These are phyloP conservation scores for Populus tomentosa DNA, from an alignment of 441 rosid species.

Conservation along the genomic window DNA sequence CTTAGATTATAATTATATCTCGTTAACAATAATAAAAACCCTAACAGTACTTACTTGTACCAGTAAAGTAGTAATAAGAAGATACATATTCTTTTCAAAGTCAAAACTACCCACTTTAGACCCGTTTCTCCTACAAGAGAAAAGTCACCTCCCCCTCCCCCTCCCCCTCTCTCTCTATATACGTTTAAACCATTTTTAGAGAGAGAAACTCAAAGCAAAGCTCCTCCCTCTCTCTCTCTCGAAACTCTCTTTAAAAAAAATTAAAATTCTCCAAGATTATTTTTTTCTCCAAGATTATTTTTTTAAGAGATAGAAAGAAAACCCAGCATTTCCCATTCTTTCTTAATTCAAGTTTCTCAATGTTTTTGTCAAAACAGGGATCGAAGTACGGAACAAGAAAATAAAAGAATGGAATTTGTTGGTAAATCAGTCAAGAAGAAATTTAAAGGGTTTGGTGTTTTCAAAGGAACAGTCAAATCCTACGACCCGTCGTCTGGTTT, in stretches of 20 bases:
- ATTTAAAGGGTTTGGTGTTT: conserved; percentile 41
- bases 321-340: neutral
- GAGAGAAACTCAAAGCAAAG: conserved; percentile 9
- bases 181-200: conserved; percentile 18
- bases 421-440: conserved; percentile 61
- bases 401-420: conserved; percentile 48
- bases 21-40: too few relatives aligned
- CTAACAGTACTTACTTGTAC: too few relatives aligned
- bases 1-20: neutral
- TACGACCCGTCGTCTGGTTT: conserved; percentile 49
- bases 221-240: conserved; percentile 11
- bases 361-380: neutral
- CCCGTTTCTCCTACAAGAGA: conserved; percentile 1
- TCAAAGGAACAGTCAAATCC: conserved; percentile 53
- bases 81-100: neutral
- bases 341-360: neutral
- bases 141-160: conserved; percentile 8
- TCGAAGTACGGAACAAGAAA: neutral
- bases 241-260: neutral
- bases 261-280: neutral
- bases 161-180: conserved; percentile 3
- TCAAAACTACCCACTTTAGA: neutral
- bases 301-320: neutral
- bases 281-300: neutral
- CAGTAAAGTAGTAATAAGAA: too few relatives aligned